Evolutionary conservation across 139 green algal species (phyloP).

Genomic region (Eudorina sp.): DNA sequence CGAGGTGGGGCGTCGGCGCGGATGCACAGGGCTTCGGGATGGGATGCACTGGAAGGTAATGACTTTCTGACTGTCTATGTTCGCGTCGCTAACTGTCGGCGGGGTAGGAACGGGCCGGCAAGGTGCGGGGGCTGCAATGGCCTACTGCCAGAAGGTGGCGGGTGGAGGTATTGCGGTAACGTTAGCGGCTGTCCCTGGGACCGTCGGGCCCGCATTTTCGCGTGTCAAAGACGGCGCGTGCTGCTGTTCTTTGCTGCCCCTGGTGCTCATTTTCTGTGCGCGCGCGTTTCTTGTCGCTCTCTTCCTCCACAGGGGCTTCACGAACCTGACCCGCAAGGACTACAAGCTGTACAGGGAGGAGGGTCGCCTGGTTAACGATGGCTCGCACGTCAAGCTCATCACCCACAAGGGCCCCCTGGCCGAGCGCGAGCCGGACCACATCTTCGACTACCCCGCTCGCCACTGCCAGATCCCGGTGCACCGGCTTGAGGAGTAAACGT

Average conservation of each 20-base stretch:
- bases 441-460: conserved; percentile 76
- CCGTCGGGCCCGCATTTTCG: too few species aligned
- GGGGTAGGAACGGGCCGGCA: too few species aligned
- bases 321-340: conserved; percentile 89
- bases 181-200: too few species aligned
- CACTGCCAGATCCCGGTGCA: conserved; percentile 71
- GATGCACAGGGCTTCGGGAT: too few species aligned
- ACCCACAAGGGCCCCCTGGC: conserved; percentile 76
- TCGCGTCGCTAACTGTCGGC: too few species aligned
- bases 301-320: conserved; percentile 92
- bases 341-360: conserved; percentile 94
- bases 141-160: too few species aligned
- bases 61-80: too few species aligned
- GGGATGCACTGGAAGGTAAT: too few species aligned
- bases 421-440: conserved; percentile 66
- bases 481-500: conserved; percentile 45
- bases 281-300: neutral
- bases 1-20: too few species aligned
- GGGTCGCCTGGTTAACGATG: conserved; percentile 91
- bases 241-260: neutral
- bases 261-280: neutral
- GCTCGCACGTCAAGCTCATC: conserved; percentile 86
- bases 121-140: too few species aligned
- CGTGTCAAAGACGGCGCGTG: too few species aligned
- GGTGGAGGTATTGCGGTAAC: too few species aligned